phyloP scores from a whole-genome alignment of 2,329 filamentous ascomycete genomes.

The Gyromitra esculenta region DNA sequence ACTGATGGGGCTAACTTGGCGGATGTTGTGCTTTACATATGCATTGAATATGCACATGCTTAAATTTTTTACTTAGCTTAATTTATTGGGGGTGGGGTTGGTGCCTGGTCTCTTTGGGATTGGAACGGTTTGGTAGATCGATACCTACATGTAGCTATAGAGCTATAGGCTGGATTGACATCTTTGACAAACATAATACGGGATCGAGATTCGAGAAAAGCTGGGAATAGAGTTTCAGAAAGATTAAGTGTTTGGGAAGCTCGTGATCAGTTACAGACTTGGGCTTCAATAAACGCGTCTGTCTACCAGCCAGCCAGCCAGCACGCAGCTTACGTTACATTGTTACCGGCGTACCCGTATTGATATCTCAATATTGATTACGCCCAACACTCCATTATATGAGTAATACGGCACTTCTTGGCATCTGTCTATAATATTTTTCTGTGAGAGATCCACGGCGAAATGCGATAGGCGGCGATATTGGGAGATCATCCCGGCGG shows the following conservation, averaged over 20 bases:
- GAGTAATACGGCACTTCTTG: background rate
- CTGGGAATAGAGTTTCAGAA: background rate
- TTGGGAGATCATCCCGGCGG: slow-evolving; percentile 25
- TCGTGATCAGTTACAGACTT: background rate
- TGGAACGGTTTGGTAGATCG: background rate
- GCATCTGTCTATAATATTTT: background rate
- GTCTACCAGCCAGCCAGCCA: too few species aligned
- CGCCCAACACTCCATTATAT: background rate
- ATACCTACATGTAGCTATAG: too few species aligned
- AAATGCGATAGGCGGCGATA: background rate
- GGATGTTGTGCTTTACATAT: background rate
- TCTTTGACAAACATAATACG: too few species aligned
- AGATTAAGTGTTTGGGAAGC: background rate
- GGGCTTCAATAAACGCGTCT: background rate
- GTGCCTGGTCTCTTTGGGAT: background rate
- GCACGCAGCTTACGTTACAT: background rate
- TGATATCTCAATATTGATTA: slow-evolving; percentile 6
- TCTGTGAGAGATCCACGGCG: background rate
- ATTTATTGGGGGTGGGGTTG: background rate
- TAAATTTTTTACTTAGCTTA: background rate
- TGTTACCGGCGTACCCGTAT: slow-evolving; percentile 2
- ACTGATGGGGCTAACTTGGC: background rate
- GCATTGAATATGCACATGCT: background rate
- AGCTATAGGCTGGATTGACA: too few species aligned
- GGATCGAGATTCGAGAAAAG: too few species aligned